Conservation (phyloP, 176 grass and related monocot genomes). For the Oryza meyeriana region DNA sequence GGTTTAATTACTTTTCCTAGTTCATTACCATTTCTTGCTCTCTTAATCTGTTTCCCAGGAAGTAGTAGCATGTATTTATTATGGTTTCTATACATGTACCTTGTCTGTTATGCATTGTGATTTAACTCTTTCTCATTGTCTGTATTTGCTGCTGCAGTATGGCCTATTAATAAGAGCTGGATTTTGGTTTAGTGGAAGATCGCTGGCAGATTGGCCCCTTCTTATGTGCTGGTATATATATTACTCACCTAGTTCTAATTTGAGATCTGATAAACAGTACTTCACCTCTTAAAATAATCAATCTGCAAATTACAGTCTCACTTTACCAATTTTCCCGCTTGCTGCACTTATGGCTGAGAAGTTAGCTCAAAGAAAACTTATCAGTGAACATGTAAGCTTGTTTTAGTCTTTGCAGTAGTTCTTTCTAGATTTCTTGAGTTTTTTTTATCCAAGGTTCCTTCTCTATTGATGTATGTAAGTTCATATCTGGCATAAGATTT, state of each 20-base stretch:
- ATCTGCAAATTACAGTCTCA: conserved; percentile 73
- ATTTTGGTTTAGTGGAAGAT: conserved; percentile 96
- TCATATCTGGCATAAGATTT: not conserved
- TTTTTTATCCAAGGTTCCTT: not conserved
- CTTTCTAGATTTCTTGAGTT: not conserved
- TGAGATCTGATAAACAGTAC: not conserved
- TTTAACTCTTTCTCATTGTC: conserved; percentile 10
- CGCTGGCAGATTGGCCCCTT: conserved; percentile 85
- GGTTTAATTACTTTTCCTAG: conserved; percentile 43
- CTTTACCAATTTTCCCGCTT: conserved; percentile 67
- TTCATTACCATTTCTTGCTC: not conserved
- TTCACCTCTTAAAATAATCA: conserved; percentile 20
- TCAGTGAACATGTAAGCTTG: conserved; percentile 65
- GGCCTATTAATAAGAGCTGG: conserved; percentile 93
- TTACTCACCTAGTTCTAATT: conserved; percentile 5
- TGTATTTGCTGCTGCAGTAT: conserved; percentile 62
- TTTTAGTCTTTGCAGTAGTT: not conserved
- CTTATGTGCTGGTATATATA: conserved; percentile 90
- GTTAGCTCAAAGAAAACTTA: conserved; percentile 55
- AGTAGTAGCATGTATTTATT: conserved; percentile 6
- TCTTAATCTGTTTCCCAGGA: not conserved
- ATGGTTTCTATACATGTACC: not conserved
- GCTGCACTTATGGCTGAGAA: conserved; percentile 69
- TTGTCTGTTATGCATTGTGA: not conserved
- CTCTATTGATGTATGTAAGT: not conserved